Evolutionary conservation across 371 early-diverging fungal genomes (phyloP), one percentile per base, ranked within the genome.

Genomic region (Quaeritorhiza haematococci): DNA sequence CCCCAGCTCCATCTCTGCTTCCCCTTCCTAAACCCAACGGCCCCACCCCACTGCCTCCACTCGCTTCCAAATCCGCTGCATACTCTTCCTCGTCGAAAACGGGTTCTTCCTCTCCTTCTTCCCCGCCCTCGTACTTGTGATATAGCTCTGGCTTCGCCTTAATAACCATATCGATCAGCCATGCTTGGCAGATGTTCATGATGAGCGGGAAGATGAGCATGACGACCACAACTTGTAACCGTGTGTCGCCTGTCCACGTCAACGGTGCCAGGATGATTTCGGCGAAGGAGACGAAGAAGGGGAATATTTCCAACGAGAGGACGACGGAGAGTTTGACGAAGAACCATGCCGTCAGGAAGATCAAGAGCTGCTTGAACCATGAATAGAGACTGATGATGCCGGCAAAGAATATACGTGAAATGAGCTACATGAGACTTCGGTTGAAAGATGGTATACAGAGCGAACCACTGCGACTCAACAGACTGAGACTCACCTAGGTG

Each of bases 141-240:
- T n/a, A n/a, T n/a, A n/a, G n/a, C n/a, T n/a, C n/a, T n/a, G 38
- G 38, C 13, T 58, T n/a, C 27, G 63, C 69, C 55, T 73, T 73
- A 62, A 73, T 73, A 50, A 73, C 65, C 29, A 26, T 49, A 49
- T 73, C 73, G 21, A 64, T 73, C 50, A 73, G 49, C 73, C 69
- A 69, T 3, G 73, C 73, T 52, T 73, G 74, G 34, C 67, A 29
- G 35, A 73, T 57, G 46, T 73, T 73, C 74, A 73, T 73, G 27
- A 55, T 41, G 38, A 73, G 59, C 24, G 74, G 74, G 41, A 73
- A 70, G 1, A 73, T 27, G 13, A 73, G 63, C 74, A 73, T 68
- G 7, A 73, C 74, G 33, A 73, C 61, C 2, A 73, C 47, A 34
- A 70, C 64, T 51, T 73, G 71, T 17, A 62, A 47, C 29, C 61